phyloP scores from a whole-genome alignment of 257 asterid genomes.

The Echium plantagineum region DNA sequence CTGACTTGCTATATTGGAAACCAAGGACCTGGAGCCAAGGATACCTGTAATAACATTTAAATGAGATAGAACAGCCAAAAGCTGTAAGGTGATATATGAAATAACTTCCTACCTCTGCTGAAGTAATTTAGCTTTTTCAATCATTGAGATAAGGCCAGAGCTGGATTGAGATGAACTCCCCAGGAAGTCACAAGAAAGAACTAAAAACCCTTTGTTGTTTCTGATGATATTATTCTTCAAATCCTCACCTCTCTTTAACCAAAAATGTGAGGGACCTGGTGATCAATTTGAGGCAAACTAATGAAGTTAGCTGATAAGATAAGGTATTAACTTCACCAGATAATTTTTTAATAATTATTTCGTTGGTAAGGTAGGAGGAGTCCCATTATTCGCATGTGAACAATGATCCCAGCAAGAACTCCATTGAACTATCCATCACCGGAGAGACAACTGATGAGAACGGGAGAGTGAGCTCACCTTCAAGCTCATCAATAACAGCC shows the following conservation, averaged over 20 bases:
- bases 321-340: too few relatives aligned
- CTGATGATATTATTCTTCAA: slow-evolving; percentile 26
- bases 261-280: slow-evolving; percentile 61
- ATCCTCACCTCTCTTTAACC: slow-evolving; percentile 44
- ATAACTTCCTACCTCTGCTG: slow-evolving; percentile 51
- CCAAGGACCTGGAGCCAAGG: slow-evolving; percentile 65
- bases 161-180: slow-evolving; percentile 29
- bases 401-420: too few relatives aligned
- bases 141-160: slow-evolving; percentile 27
- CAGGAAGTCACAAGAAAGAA: slow-evolving; percentile 37
- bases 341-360: too few relatives aligned
- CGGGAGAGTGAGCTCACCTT: slow-evolving; percentile 29
- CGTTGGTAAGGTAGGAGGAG: too few relatives aligned
- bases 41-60: slow-evolving; percentile 43
- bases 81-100: slow-evolving; percentile 3
- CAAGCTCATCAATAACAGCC: slow-evolving; percentile 41
- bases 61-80: slow-evolving; percentile 8
- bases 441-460: too few relatives aligned
- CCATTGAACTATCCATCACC: too few relatives aligned
- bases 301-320: background rate
- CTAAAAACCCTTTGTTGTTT: slow-evolving; percentile 43
- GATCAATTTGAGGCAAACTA: slow-evolving; percentile 8
- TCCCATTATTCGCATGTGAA: too few relatives aligned
- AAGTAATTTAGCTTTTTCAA: slow-evolving; percentile 57
- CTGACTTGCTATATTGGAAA: slow-evolving; percentile 38